These are phyloP conservation scores for Codiaeum variegatum DNA, from an alignment of 441 rosid genomes.

Conservation along the genomic window DNA sequence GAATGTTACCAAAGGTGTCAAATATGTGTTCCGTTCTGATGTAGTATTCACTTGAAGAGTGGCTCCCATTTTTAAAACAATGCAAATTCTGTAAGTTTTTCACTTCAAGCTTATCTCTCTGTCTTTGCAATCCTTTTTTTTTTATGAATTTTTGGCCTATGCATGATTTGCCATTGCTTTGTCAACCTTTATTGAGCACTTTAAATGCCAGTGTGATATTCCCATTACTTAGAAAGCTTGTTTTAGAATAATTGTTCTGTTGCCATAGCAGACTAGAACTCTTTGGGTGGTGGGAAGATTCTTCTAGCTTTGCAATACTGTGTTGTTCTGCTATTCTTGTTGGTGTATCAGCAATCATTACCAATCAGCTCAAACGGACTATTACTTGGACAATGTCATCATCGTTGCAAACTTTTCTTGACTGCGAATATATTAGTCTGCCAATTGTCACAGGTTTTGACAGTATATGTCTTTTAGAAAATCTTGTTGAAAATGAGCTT, in stretches of 20 bases:
- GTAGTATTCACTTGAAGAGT: constrained; percentile 73
- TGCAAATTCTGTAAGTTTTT: constrained; percentile 20
- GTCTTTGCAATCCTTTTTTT: not conserved
- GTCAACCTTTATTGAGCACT: not conserved
- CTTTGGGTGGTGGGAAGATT: not conserved
- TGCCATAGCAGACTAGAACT: not conserved
- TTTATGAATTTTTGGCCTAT: not conserved
- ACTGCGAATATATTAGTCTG: not conserved
- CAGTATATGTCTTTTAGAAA: not conserved
- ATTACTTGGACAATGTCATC: not conserved
- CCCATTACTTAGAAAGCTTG: not conserved
- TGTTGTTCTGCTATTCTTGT: not conserved
- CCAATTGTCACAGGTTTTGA: not conserved
- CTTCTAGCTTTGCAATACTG: not conserved
- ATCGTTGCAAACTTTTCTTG: not conserved
- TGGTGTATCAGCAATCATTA: not conserved
- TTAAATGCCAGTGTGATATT: not conserved
- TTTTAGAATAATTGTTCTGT: not conserved
- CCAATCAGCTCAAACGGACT: not conserved
- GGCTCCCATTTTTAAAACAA: constrained; percentile 2
- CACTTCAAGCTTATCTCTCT: not conserved
- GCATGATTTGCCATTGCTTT: not conserved
- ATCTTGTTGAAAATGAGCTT: not conserved
- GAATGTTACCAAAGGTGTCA: constrained; percentile 67
- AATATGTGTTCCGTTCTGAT: constrained; percentile 87